phyloP scores from a whole-genome alignment of 148 eudicot species.

The Chenopodium suecicum region DNA sequence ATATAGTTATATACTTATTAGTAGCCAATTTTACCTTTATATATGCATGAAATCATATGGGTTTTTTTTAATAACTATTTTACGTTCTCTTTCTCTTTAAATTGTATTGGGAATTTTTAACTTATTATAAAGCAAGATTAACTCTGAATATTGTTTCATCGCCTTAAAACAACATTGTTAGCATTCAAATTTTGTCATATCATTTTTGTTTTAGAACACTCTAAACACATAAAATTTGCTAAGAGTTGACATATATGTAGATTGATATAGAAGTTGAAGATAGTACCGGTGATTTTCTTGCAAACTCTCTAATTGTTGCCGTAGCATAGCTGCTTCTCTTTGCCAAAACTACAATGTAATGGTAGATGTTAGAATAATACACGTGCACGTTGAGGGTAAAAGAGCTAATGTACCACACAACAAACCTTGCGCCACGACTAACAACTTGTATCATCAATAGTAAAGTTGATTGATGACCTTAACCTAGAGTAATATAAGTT shows the following conservation, averaged over 20 bases:
- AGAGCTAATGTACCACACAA: background rate
- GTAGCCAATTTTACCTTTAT: background rate
- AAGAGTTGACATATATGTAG: background rate
- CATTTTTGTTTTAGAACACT: no score
- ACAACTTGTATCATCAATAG: background rate
- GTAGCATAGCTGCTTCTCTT: constrained; percentile 67
- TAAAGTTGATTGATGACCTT: background rate
- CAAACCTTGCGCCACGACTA: background rate
- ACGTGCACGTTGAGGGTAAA: background rate
- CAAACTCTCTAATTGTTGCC: constrained; percentile 66
- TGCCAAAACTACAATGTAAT: constrained; percentile 62
- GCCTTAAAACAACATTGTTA: no score
- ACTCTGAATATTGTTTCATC: no score
- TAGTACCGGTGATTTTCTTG: constrained; percentile 72
- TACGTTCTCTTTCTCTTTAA: no score
- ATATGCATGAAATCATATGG: background rate
- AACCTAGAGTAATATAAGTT: background rate
- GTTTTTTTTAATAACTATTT: no score
- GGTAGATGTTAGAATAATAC: background rate
- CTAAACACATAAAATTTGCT: no score
- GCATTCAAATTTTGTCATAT: no score
- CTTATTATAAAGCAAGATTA: no score
- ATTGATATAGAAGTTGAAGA: background rate
- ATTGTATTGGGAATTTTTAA: no score
- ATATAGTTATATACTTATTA: background rate